A percentile compares a stretch with the other conserved stretches of the same genome.
Conservation (phyloP, 257 asterid genomes). For the Paraleonurus japonicus region DNA sequence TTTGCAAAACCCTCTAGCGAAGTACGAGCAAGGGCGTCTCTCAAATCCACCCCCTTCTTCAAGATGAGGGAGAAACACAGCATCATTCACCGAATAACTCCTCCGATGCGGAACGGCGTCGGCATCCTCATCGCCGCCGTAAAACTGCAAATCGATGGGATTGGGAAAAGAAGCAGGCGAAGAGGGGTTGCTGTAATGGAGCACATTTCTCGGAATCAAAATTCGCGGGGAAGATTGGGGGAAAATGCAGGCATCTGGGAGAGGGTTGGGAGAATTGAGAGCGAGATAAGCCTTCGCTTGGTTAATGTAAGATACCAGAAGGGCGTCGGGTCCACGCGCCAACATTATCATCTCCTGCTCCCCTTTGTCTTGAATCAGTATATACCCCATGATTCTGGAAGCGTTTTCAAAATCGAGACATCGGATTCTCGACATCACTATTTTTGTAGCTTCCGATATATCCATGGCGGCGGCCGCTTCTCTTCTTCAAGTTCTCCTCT, state of each 20-base stretch:
- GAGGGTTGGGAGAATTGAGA: constrained; percentile 30
- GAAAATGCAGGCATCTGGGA: constrained; percentile 34
- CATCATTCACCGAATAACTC: constrained; percentile 77
- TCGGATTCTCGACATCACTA: constrained; percentile 64
- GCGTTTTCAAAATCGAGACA: constrained; percentile 69
- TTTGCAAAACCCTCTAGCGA: constrained; percentile 72
- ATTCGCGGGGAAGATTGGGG: constrained; percentile 45
- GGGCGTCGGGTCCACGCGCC: constrained; percentile 60
- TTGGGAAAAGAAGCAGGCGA: constrained; percentile 49
- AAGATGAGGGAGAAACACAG: constrained; percentile 42
- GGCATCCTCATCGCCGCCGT: constrained; percentile 30
- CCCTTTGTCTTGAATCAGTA: constrained; percentile 68
- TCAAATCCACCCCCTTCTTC: constrained; percentile 63
- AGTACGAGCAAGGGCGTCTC: constrained; percentile 75
- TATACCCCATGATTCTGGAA: constrained; percentile 66
- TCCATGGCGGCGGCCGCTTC: constrained; percentile 45
- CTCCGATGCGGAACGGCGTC: constrained; percentile 46
- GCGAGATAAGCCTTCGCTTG: constrained; percentile 47
- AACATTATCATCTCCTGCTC: constrained; percentile 71
- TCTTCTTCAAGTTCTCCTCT: background rate
- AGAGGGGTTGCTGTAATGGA: constrained; percentile 46
- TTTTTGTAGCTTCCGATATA: constrained; percentile 55
- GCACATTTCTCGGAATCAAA: constrained; percentile 45
- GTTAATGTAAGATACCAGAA: constrained; percentile 41
- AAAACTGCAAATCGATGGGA: background rate